Base-by-base conservation (phyloP, 768 basidiomycete species). In the Kwoniella europaea region DNA sequence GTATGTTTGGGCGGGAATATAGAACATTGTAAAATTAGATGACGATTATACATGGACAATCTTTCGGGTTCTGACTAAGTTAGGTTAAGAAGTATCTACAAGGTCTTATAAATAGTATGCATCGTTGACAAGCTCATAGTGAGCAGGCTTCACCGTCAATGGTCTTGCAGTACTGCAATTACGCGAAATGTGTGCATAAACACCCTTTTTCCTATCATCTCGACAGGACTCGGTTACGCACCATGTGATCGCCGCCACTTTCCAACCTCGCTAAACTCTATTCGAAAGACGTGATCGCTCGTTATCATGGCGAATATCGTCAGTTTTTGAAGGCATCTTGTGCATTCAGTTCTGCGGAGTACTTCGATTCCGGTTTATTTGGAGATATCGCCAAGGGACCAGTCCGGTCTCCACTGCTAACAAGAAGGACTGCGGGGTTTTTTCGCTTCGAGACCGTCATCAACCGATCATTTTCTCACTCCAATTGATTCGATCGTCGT, bases 251-350 rank as follows among this genome's bases (percentile, higher is more conserved):
- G 46, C 46, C 46, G 46, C 18, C 12, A 50, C 18, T 6, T 5
- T 13, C 46, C 46, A 50, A 50, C 46, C 46, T 50, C 46, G 46
- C 46, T 50, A 50, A 50, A 50, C 15, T 18, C 12, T 18, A 4
- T 50, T 50, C 46, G 46, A 20, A 61, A 61, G 59, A 61, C 59
- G 59, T 61, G 59, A 61, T 61, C 59, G 59, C 59, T 61, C 59
- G 59, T 61, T 43, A 61, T 61, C n/a, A 18, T 61, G 29, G 29
- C 42, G 6, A 15, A 29, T 61, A 42, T 43, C 42, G 42, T 61
- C 15, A 60, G 27, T 27, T 35, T 35, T 9, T 35, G 35, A 29
- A 27, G 16, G 16, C 12, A 58, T 1, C 27, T 35, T 58, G 35
- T 9, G 59, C 16, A 4, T 20, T 35, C 13, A 43, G 10, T 0